These are phyloP conservation scores for Geranomyces michiganensis DNA, from an alignment of 192 early-diverging fungal genomes.

Conservation along the genomic window DNA sequence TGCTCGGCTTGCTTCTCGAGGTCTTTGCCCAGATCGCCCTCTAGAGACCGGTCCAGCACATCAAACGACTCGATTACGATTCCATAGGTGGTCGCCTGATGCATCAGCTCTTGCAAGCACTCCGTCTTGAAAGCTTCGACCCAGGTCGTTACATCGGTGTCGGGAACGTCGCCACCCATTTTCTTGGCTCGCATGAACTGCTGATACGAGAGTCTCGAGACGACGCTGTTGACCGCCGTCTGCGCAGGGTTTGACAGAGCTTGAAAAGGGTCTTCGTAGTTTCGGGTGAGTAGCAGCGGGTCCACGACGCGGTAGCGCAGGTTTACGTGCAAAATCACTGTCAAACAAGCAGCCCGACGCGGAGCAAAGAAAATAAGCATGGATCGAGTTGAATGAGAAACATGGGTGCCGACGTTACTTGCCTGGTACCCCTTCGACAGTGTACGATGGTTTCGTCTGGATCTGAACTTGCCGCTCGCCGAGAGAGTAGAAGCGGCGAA, in stretches of 20 bases:
- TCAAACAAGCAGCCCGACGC: constrained; percentile 47
- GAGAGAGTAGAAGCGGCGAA: constrained; percentile 51
- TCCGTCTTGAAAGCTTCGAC: constrained; percentile 52
- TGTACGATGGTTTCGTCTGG: constrained; percentile 49
- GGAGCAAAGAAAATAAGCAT: neutral
- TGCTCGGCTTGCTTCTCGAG: constrained; percentile 46
- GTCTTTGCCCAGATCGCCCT: constrained; percentile 49
- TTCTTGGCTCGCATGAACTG: constrained; percentile 56
- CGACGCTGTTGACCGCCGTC: constrained; percentile 51
- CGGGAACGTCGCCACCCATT: constrained; percentile 47
- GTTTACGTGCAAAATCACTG: constrained; percentile 51
- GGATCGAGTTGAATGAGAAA: too few relatives aligned
- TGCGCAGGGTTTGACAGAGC: constrained; percentile 53
- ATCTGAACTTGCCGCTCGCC: constrained; percentile 51
- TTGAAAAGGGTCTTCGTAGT: constrained; percentile 50
- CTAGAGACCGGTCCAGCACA: constrained; percentile 49
- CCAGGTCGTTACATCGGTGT: constrained; percentile 46
- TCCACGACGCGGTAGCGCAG: constrained; percentile 50
- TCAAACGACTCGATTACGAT: constrained; percentile 50
- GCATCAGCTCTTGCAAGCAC: constrained; percentile 44
- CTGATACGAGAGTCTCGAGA: constrained; percentile 46
- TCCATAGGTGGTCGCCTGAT: constrained; percentile 42
- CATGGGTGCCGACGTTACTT: too few relatives aligned
- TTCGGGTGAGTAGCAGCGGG: constrained; percentile 42
- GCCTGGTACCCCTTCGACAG: neutral